Evolutionary conservation across 495 filamentous ascomycete species (phyloP), one percentile per base, ranked within the genome.

Genomic region (Sordaria brevicollis): DNA sequence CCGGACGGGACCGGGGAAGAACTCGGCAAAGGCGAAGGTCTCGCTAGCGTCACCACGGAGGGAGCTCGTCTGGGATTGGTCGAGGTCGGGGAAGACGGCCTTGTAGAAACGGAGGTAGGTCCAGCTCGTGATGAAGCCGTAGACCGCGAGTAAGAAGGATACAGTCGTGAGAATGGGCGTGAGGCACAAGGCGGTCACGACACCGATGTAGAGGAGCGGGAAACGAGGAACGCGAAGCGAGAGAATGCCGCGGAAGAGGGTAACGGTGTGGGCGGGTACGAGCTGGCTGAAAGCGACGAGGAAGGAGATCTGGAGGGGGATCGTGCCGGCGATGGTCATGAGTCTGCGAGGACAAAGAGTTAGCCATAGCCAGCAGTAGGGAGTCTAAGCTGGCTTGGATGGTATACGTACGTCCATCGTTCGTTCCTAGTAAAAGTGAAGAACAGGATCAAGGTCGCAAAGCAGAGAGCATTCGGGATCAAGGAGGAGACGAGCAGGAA

Each of bases 231-330:
- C 93, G 67, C 95, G 93, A 75, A 97, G 87, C 68, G 94, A 96
- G 66, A 99, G 76, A 65, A 97, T 80, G 68, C 92, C 92, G 72
- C 90, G 89, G 82, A 96, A 92, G 71, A 99, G 86, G 0, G 93
- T 92, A 41, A 99, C 94, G n/a, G 95, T 98, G 80, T 99, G 95
- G 76, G 97, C 93, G 34, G 95, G 95, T 25, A 98, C 92, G 37
- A 99, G 92, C 79, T 99, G 96, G 81, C 97, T 97, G 82, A 98
- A 97, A 68, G 95, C 92, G 75, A 99, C 93, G 70, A 99, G 90
- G 83, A 97, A 98, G 71, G 92, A 93, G 36, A 91, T 92, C 80
- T 97, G 94, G 66, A 97, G 85, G 15, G 93, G 88, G 71, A 96
- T 89, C 54, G 92, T 93, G 71, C 96, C 96, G 76, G 90, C 92